Evolutionary conservation across 1,284 basidiomycete genomes (phyloP).

Genomic region (Inonotus hispidus): DNA sequence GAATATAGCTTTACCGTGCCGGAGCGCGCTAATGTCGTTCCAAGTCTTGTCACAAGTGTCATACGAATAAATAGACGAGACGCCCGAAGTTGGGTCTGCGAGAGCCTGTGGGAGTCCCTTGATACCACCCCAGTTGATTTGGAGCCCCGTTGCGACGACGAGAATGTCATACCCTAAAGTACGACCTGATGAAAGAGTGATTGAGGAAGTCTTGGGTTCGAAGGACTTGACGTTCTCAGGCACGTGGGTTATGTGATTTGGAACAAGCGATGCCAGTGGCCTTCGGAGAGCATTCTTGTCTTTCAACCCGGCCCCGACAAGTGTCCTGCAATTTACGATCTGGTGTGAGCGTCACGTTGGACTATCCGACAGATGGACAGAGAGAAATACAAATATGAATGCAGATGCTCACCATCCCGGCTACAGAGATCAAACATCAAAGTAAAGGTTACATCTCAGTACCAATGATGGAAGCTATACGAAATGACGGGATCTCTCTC

Average conservation of each 20-base stretch:
- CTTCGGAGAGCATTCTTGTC: constrained; percentile 62
- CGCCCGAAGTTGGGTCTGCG: constrained; percentile 70
- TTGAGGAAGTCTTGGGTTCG: constrained; percentile 67
- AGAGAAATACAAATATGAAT: too few relatives aligned
- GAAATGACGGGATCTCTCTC: constrained; percentile 21
- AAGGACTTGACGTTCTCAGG: constrained; percentile 73
- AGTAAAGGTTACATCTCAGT: too few relatives aligned
- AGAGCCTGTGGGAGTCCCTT: constrained; percentile 78
- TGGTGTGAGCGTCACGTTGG: constrained; percentile 5
- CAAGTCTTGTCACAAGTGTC: constrained; percentile 86
- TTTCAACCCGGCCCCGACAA: constrained; percentile 86
- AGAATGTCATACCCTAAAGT: constrained; percentile 82
- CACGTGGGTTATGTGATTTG: constrained; percentile 70
- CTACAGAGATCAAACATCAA: constrained; percentile 30
- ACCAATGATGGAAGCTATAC: too few relatives aligned
- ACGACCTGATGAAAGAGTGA: constrained; percentile 68
- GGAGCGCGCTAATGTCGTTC: constrained; percentile 72
- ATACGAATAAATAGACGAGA: constrained; percentile 92
- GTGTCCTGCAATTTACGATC: constrained; percentile 55
- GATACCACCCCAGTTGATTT: constrained; percentile 80
- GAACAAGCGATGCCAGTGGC: constrained; percentile 66
- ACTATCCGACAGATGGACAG: constrained; percentile 13
- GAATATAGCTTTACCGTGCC: constrained; percentile 84
- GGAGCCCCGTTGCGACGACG: constrained; percentile 85
- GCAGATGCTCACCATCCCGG: constrained; percentile 64